Base-by-base conservation (phyloP, 2,329 filamentous ascomycete genomes). In the Xylaria sp. region DNA sequence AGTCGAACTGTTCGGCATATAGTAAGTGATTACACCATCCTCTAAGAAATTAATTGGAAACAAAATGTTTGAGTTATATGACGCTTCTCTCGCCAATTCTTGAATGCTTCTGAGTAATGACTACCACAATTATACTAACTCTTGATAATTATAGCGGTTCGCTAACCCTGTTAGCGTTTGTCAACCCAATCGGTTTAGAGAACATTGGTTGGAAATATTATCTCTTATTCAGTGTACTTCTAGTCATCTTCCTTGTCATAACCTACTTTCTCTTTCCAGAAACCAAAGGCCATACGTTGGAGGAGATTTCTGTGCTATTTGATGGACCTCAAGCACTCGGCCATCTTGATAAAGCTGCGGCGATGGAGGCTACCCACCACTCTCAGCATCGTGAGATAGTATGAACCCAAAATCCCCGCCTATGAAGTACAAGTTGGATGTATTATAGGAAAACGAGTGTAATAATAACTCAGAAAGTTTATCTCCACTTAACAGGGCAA, bases 1-100 rank as follows among this genome's bases (percentile, higher is more conserved):
- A 8, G 71, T 86, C 28, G 81, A 82, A 25, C 80, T 85, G 20
- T 82, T 84, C 71, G 79, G 80, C 68, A 77, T 77, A 34, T 77
- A 74, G 60, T 62, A 55, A 55, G 60, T 62, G 4, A 25, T 50
- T 43, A 4, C 20, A 50, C 18, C 20, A 48, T 7, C 1, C n/a
- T 7, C 13, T 23, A 18, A 18, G 1, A 23, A 18, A 10, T 8
- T 9, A 2, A 1, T 18, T 23, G 2, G n/a, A n/a, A 52, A 28
- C 8, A 12, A 13, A 12, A 15, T 2, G 9, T 7, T 25, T 25
- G 20, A 25, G 43, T 1, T 2, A 5, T 36, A 10, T 15, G 15
- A 5, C 7, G 6, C 34, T 9, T 39, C 4, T 50, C 18, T n/a
- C 10, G 0, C 23, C 4, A 20, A 34, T 12, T 50, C 18, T 13